These are phyloP conservation scores for Neurospora sp. DNA, from an alignment of 495 filamentous ascomycete genomes.

Conservation along the genomic window DNA sequence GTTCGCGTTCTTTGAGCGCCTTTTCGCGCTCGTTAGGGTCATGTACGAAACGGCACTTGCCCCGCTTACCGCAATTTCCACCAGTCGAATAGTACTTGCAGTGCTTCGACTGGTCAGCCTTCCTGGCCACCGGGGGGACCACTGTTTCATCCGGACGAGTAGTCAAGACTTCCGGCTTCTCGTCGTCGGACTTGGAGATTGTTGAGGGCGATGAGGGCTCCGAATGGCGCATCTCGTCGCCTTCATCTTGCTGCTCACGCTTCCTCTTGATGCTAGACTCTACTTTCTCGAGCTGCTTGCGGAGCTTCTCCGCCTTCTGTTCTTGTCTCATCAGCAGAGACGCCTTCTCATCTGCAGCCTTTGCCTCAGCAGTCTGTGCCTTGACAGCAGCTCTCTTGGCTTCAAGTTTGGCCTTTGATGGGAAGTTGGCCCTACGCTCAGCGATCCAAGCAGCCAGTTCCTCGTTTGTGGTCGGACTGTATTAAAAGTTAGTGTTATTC, in stretches of 20 bases:
- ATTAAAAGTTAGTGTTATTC: background rate
- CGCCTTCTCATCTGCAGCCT: slow-evolving; percentile 11
- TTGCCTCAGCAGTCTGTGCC: slow-evolving; percentile 16
- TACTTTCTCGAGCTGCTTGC: slow-evolving; percentile 39
- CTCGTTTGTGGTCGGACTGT: background rate
- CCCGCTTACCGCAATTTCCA: slow-evolving; percentile 51
- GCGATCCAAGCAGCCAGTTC: background rate
- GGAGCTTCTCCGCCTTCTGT: slow-evolving; percentile 38
- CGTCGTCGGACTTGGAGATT: slow-evolving; percentile 30
- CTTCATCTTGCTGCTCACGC: slow-evolving; percentile 45
- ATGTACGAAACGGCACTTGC: slow-evolving; percentile 55
- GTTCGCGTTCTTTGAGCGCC: slow-evolving; percentile 40
- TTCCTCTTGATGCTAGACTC: slow-evolving; percentile 48
- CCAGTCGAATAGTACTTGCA: slow-evolving; percentile 53
- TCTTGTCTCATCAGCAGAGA: slow-evolving; percentile 30
- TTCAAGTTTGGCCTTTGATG: background rate
- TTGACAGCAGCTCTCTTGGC: slow-evolving; percentile 2
- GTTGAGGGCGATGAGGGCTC: slow-evolving; percentile 30
- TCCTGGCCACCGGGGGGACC: slow-evolving; percentile 32
- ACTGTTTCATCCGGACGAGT: slow-evolving; percentile 25
- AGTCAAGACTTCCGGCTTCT: slow-evolving; percentile 39
- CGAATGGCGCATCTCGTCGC: slow-evolving; percentile 41
- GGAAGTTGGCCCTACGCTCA: background rate
- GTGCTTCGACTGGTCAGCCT: slow-evolving; percentile 43
- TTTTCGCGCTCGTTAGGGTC: slow-evolving; percentile 43